A percentile compares a stretch with the other conserved stretches of the same genome.
phyloP scores from a whole-genome alignment of 176 grass and related monocot species.

The Aegilops bicornis region DNA sequence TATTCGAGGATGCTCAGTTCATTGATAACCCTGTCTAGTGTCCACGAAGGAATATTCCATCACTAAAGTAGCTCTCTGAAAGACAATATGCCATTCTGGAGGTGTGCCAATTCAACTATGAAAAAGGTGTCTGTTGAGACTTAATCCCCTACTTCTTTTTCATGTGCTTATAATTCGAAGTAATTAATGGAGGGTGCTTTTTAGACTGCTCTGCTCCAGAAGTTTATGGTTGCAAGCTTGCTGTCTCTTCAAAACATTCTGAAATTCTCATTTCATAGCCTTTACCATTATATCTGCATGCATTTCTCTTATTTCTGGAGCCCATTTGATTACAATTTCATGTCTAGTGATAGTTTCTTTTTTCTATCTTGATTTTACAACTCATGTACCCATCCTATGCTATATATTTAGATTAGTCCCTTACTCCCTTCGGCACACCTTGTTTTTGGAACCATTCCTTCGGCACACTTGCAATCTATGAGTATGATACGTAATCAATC shows the following conservation, averaged over 20 bases:
- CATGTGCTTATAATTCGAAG: not conserved
- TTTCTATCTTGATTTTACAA: not conserved
- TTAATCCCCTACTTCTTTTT: not conserved
- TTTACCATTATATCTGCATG: not conserved
- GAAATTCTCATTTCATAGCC: not conserved
- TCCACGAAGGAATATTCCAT: too few species aligned
- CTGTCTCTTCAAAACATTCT: not conserved
- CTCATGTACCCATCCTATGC: not conserved
- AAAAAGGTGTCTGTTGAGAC: too few species aligned
- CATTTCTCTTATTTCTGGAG: not conserved
- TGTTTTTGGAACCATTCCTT: too few species aligned
- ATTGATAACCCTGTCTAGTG: too few species aligned
- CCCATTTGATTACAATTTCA: not conserved
- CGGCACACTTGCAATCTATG: too few species aligned
- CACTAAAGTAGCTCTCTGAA: too few species aligned
- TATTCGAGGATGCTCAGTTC: too few species aligned
- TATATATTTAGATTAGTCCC: not conserved
- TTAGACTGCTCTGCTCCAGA: not conserved
- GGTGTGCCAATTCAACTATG: too few species aligned
- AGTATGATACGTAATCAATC: too few species aligned
- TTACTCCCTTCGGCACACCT: too few species aligned
- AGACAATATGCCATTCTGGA: too few species aligned
- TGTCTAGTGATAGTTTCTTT: not conserved
- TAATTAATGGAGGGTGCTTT: not conserved
- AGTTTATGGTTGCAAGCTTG: not conserved